Evolutionary conservation across 2,329 filamentous ascomycete genomes (phyloP), one percentile per base, ranked within the genome.

Genomic region (Epichloe festucae): DNA sequence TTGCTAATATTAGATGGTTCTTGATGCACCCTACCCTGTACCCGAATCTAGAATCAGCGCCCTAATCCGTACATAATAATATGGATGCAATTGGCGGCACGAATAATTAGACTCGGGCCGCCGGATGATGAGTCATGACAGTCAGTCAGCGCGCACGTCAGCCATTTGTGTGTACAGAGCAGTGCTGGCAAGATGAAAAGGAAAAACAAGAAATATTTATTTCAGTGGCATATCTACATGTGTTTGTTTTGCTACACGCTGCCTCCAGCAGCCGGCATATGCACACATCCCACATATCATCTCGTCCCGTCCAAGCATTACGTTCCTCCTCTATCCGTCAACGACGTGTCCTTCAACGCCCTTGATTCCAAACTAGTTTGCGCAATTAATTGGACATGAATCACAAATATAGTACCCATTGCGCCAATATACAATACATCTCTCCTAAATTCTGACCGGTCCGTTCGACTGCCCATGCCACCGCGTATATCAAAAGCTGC

Each of bases 241-340:
- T 50, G 27, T 50, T 44, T 50, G n/a, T 23, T 51, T 46, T 47
- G 43, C 35, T 42, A 51, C 50, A 51, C 21, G 27, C 27, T 31
- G 27, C 43, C 44, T 36, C 50, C 12, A 6, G 4, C n/a, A 12
- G 44, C 38, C 38, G 11, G 44, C 38, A 42, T 36, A 51, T 51
- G 38, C 27, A 49, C 44, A n/a, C 44, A 11, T 31, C 10, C 43
- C 36, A 17, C 12, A 11, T 23, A 42, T 42, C 27, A 31, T 44
- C 7, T 40, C 48, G 34, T 19, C 39, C 39, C 38, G 43, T 50
- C 48, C 10, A 44, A 5, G 14, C n/a, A 43, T 50, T 44, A 50
- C 40, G 27, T 47, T 27, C 23, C 31, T 23, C 31, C 5, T 38
- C 31, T 31, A 14, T 34, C 31, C 46, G 8, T 39, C 38, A 31